Evolutionary conservation across 1,284 basidiomycete species (phyloP).

Genomic region (Fomitiporia mediterranea): DNA sequence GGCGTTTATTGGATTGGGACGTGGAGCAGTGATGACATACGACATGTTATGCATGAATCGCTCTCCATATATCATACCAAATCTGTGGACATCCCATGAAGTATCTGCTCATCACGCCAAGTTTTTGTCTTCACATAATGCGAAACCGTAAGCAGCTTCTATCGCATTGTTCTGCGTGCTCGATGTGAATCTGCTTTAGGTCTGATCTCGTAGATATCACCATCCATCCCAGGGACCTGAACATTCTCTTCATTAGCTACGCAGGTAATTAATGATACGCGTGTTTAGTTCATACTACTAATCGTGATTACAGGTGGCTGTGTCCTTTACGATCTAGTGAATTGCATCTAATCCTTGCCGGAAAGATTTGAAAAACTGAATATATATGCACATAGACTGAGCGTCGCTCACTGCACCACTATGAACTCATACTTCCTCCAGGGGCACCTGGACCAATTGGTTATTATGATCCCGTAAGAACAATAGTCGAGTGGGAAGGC

Average conservation of each 20-base stretch:
- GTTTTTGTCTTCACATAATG: constrained; percentile 33
- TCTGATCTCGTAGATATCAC: constrained; percentile 47
- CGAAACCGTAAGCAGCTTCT: constrained; percentile 39
- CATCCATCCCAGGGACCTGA: constrained; percentile 78
- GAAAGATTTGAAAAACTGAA: not conserved
- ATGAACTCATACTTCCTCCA: constrained; percentile 64
- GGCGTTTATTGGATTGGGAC: constrained; percentile 57
- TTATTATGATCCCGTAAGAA: constrained; percentile 45
- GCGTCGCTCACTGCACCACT: constrained; percentile 56
- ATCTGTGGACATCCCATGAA: constrained; percentile 75
- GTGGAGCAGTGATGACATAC: constrained; percentile 61
- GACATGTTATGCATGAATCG: constrained; percentile 62
- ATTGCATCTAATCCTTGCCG: constrained; percentile 22
- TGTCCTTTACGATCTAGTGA: constrained; percentile 67
- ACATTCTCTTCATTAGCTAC: constrained; percentile 78
- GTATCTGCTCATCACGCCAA: constrained; percentile 56
- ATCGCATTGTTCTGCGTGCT: not conserved
- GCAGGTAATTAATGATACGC: constrained; percentile 46
- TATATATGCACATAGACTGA: constrained; percentile 42
- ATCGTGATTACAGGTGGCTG: constrained; percentile 55
- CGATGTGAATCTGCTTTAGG: not conserved
- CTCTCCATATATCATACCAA: constrained; percentile 63
- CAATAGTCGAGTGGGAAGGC: not conserved
- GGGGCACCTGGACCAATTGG: constrained; percentile 79
- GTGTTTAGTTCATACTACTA: not conserved